Evolutionary conservation across 345 rosid species (phyloP).

Genomic region (Kernera saxatilis): DNA sequence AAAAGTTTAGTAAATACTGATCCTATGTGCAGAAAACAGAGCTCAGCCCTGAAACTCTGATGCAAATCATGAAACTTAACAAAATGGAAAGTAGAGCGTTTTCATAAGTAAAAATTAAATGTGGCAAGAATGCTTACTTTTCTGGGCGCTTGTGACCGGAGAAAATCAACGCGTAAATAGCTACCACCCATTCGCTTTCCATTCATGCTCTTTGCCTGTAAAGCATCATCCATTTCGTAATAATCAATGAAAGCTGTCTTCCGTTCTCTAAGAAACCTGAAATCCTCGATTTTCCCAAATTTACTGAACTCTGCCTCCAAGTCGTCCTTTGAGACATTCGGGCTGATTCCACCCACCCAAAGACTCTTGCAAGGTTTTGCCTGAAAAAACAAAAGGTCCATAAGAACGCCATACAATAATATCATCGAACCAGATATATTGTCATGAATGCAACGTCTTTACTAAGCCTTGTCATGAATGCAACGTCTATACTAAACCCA

Average conservation of each 20-base stretch:
- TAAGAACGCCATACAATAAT: neutral
- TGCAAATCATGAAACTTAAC: neutral
- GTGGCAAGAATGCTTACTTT: slow-evolving; percentile 51
- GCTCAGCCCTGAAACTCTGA: neutral
- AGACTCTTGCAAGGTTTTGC: slow-evolving; percentile 74
- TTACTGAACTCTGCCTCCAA: slow-evolving; percentile 71
- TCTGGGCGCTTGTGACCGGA: slow-evolving; percentile 62
- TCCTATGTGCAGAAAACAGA: neutral
- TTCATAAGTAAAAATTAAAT: neutral
- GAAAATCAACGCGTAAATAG: slow-evolving; percentile 84
- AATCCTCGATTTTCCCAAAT: slow-evolving; percentile 79
- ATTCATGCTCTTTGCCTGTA: slow-evolving; percentile 74
- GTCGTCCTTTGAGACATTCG: slow-evolving; percentile 54
- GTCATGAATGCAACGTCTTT: neutral
- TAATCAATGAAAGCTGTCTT: slow-evolving; percentile 79
- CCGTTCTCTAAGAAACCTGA: slow-evolving; percentile 73
- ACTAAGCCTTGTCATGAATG: neutral
- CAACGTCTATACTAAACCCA: too few species aligned
- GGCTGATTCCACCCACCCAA: slow-evolving; percentile 93
- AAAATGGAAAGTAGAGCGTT: neutral
- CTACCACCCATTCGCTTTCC: slow-evolving; percentile 79
- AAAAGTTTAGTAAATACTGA: neutral
- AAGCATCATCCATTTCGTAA: slow-evolving; percentile 67
- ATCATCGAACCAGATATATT: neutral
- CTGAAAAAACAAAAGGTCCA: slow-evolving; percentile 34